Base-by-base conservation (phyloP, 1,284 basidiomycete species). In the Pseudozyma hubeiensis region DNA sequence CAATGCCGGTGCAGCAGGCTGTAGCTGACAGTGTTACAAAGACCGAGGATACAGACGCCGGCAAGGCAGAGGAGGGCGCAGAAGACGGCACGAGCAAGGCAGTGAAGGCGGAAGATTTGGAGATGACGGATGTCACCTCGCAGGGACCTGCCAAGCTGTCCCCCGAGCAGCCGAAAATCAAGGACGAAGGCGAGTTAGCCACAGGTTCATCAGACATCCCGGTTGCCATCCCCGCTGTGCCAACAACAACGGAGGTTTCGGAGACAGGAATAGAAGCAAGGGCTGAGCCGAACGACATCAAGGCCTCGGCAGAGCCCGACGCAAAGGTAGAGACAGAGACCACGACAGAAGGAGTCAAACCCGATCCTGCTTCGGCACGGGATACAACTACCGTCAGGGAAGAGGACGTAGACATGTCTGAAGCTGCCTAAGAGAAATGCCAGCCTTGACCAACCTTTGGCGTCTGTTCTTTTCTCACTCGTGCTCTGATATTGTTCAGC, bases 391-490 rank as follows among this genome's bases (percentile, higher is more conserved):
- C 62, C 5, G 47, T 33, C 45, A 52, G 51, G 35, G 48, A 39
- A 24, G 35, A 55, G 17, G 64, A 66, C 16, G 57, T 60, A 19
- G 64, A 66, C 47, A 66, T 66, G 64, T 52, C 57, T 17, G 57
- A 66, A 53, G 57, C 57, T 37, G 19, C 48, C n/a, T 48, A n/a
- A 34, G 39, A 46, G 19, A 34, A 9, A n/a, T 31, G 24, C 34
- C n/a, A 16, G 31, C 35, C 30, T 4, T 5, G 14, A 13, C 30
- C 47, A 33, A 17, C 13, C 24, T 24, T 24, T 24, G 24, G 24
- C 14, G 35, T 37, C 9, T 41, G 40, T 24, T 49, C 5, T 19
- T n/a, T 34, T 34, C 7, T 9, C 40, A 10, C 13, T 34, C 35
- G 44, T 46, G 44, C 14, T 16, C 31, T 13, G 14, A 31, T 6